These are phyloP conservation scores for Monosporozyma solicola DNA, from an alignment of 805 yeast species.

Conservation along the genomic window DNA sequence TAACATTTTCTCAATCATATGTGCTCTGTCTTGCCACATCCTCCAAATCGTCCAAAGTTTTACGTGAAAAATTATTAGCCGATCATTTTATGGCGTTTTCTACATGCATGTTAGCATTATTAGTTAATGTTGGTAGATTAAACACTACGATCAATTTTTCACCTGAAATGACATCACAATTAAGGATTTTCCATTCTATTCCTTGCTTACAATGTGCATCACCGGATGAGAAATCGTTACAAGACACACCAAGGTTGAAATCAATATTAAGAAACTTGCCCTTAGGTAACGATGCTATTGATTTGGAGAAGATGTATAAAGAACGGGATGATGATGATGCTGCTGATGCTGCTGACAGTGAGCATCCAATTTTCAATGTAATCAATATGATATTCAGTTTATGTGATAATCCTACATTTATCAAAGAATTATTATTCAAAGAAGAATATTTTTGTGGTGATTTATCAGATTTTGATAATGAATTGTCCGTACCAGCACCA, in stretches of 20 bases:
- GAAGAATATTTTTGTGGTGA: not conserved
- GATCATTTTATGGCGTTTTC: slow-evolving; percentile 58
- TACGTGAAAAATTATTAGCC: slow-evolving; percentile 63
- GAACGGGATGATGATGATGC: slow-evolving; percentile 34
- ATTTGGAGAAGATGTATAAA: slow-evolving; percentile 63
- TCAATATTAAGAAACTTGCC: slow-evolving; percentile 58
- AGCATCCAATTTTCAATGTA: slow-evolving; percentile 38
- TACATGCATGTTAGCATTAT: slow-evolving; percentile 70
- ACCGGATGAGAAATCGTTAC: slow-evolving; percentile 62
- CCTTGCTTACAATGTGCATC: slow-evolving; percentile 64
- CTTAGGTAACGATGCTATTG: slow-evolving; percentile 22
- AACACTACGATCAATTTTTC: slow-evolving; percentile 93
- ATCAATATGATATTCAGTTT: slow-evolving; percentile 68
- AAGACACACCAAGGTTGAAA: slow-evolving; percentile 90
- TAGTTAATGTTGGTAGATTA: slow-evolving; percentile 88
- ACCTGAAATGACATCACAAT: slow-evolving; percentile 88
- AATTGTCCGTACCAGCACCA: not conserved
- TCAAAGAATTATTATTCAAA: not conserved
- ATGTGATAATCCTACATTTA: slow-evolving; percentile 39
- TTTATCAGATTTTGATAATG: not conserved
- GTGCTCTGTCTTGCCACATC: slow-evolving; percentile 75
- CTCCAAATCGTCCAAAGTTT: slow-evolving; percentile 70
- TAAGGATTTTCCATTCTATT: slow-evolving; percentile 87
- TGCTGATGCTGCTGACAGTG: slow-evolving; percentile 3
- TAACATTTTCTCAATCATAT: slow-evolving; percentile 79